Evolutionary conservation across 345 rosid species (phyloP).

Genomic region (Euphorbia pulcherrima): DNA sequence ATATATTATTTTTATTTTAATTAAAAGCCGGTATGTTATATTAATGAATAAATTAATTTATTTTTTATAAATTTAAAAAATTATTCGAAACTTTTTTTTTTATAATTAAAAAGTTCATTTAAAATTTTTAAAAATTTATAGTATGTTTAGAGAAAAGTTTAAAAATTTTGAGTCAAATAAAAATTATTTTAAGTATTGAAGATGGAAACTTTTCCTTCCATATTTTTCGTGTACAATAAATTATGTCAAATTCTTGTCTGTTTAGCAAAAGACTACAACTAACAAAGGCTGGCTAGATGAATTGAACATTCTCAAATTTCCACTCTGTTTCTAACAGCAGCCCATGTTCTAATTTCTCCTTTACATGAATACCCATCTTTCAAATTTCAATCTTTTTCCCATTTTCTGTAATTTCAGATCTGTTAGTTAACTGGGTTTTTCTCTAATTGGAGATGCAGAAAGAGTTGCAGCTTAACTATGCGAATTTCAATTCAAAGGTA

Average conservation of each 20-base stretch:
- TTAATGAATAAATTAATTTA: too few species aligned
- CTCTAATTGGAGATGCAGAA: constrained; percentile 16
- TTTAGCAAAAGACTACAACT: constrained; percentile 1
- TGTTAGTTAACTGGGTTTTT: constrained; percentile 7
- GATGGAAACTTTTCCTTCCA: too few species aligned
- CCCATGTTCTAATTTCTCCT: constrained; percentile 48
- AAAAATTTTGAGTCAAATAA: too few species aligned
- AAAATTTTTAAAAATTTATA: too few species aligned
- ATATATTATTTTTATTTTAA: background rate
- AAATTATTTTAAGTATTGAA: too few species aligned
- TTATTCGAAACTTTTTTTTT: too few species aligned
- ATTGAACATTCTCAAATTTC: constrained; percentile 39
- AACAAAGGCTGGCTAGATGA: background rate
- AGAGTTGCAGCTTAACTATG: constrained; percentile 19
- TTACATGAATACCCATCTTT: constrained; percentile 28
- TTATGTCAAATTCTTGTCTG: constrained; percentile 27
- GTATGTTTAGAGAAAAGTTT: too few species aligned
- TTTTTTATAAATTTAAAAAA: too few species aligned
- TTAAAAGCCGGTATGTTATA: too few species aligned
- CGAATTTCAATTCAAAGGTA: constrained; percentile 18
- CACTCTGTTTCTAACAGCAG: constrained; percentile 40
- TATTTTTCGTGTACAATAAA: constrained; percentile 5
- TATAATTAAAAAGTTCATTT: too few species aligned
- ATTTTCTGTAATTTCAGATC: constrained; percentile 32
- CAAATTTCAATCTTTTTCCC: background rate